These are phyloP conservation scores for Trichoderma koningii DNA, from an alignment of 2,329 filamentous ascomycete species.

Conservation along the genomic window DNA sequence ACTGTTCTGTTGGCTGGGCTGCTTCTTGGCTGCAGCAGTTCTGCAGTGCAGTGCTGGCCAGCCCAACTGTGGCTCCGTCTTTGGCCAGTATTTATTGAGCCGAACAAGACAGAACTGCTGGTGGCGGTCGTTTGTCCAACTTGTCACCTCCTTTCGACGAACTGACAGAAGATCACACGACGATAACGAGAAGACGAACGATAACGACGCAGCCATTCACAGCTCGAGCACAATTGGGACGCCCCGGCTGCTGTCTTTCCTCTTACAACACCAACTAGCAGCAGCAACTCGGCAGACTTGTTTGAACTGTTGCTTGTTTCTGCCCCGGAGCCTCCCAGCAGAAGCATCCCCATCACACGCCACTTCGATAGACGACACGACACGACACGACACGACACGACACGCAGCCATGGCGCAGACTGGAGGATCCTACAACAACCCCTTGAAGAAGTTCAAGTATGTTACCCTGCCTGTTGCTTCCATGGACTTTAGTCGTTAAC, in stretches of 20 bases:
- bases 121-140: conserved; percentile 21
- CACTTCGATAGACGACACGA: conserved; percentile 5
- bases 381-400: conserved; percentile 58
- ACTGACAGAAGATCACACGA: neutral
- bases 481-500: conserved; percentile 17
- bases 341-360: conserved; percentile 13
- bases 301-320: neutral
- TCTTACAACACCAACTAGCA: neutral
- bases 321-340: neutral
- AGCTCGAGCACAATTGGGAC: neutral
- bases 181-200: too few species aligned
- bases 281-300: conserved; percentile 2
- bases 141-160: conserved; percentile 24
- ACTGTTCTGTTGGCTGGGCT: neutral
- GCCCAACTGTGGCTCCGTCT: conserved; percentile 12
- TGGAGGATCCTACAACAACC: conserved; percentile 93
- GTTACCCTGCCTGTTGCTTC: conserved; percentile 27
- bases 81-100: conserved; percentile 18
- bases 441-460: conserved; percentile 99
- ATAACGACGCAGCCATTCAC: neutral
- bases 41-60: conserved; percentile 6
- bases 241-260: neutral
- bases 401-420: conserved; percentile 74
- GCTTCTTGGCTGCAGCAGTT: too few species aligned
- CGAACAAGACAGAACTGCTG: neutral